Conservation (phyloP, 177 flowering plant species). For the Tripterygium wilfordii region DNA sequence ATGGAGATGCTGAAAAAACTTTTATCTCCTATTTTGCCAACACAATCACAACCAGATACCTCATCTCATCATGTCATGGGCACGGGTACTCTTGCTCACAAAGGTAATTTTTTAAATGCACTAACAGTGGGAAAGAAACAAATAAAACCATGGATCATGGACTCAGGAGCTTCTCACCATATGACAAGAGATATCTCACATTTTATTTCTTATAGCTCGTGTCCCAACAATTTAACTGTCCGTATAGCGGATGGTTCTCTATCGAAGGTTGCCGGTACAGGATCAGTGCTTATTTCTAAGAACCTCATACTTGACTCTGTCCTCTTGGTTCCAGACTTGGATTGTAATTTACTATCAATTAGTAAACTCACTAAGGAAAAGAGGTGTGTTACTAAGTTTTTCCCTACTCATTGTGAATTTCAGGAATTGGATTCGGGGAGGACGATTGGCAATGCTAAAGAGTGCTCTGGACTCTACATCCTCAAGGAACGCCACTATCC, state of each 20-base stretch:
- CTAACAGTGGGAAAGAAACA: not conserved
- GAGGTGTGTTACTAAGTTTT: not conserved
- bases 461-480: not conserved
- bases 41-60: not conserved
- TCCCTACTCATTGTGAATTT: not conserved
- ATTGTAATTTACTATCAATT: not conserved
- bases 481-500: too few species aligned
- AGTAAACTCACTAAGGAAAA: not conserved
- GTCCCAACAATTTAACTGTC: not conserved
- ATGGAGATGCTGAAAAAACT: not conserved
- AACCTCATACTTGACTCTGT: not conserved
- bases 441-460: not conserved
- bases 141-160: slow-evolving; percentile 5
- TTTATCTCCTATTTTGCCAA: not conserved
- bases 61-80: too few species aligned
- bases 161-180: slow-evolving; percentile 5
- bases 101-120: not conserved
- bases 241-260: slow-evolving; percentile 9
- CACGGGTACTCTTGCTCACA: not conserved
- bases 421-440: not conserved
- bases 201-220: not conserved
- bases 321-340: not conserved
- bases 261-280: slow-evolving; percentile 6
- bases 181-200: slow-evolving; percentile 4
- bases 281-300: not conserved